A percentile compares a stretch with the other conserved stretches of the same genome.
Conservation (phyloP, 805 yeast species). For the Pichia scutulata region DNA sequence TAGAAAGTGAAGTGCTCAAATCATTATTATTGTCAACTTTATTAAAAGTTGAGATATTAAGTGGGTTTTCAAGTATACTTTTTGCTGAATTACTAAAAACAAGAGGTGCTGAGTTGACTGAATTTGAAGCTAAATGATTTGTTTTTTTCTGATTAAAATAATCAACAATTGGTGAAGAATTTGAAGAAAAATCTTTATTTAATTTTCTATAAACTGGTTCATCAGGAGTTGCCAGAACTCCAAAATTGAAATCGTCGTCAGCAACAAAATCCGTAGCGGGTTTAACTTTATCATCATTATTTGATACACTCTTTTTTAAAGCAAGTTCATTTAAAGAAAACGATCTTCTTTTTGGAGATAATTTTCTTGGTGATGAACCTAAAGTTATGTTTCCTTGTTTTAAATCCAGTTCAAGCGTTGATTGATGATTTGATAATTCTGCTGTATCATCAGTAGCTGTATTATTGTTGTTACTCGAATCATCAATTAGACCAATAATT, state of each 20-base stretch:
- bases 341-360: slow-evolving; percentile 18
- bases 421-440: neutral
- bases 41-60: neutral
- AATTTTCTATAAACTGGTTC: slow-evolving; percentile 8
- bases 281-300: neutral
- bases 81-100: neutral
- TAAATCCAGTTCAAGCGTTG: neutral
- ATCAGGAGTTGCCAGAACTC: slow-evolving; percentile 12
- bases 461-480: neutral
- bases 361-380: slow-evolving; percentile 28
- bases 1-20: neutral
- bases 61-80: neutral
- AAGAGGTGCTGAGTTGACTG: neutral
- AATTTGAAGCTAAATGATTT: neutral
- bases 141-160: neutral
- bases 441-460: neutral
- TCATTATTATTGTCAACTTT: neutral
- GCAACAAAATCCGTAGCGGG: slow-evolving; percentile 3
- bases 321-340: neutral
- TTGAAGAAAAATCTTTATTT: slow-evolving; percentile 1
- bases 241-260: slow-evolving; percentile 24
- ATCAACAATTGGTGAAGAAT: slow-evolving; percentile 1
- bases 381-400: slow-evolving; percentile 10
- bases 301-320: neutral
- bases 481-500: neutral